Base-by-base conservation (phyloP, 371 early-diverging fungal species). In the Apophysomyces elegans region DNA sequence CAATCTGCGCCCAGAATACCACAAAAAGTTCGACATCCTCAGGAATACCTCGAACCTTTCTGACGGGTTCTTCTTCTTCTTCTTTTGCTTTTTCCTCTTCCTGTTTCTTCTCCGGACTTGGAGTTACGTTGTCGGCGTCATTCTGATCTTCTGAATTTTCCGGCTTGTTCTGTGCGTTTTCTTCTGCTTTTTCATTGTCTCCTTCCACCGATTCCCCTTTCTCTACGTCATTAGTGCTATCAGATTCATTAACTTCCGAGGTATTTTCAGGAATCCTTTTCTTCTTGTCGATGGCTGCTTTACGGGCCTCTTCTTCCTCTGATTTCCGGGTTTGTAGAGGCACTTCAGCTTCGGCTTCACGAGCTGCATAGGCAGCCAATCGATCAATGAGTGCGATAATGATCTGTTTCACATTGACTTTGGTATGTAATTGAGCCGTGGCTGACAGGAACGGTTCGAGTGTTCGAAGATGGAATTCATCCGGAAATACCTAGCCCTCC, bases 1-100 rank as follows among this genome's bases (percentile, higher is more conserved):
- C 89, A 64, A 98, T 91, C 75, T 96, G 94, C 8, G 75, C 82
- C 98, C 98, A 98, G 71, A 98, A 97, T 45, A 95, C 91, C 61
- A 92, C 93, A 80, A 97, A 97, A 39, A 97, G 80, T 63, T 88
- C 85, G 36, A 94, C 90, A 67, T 93, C 92, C 50, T 90, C 89
- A 5, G 94, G 94, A 61, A 94, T 93, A 16, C 93, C 95, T 60
- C 88, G 76, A 43, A 76, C 76, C 67, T 75, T 82, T 47, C 68
- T 70, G 13, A 76, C 61, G 39, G 56, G 46, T 8, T 67, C 62
- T 36, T 61, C 67, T 47, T 67, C 58, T 13, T 68, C 65, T 8
- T 75, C 61, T 9, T 66, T 66, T n/a, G 73, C 67, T 16, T 73
- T 71, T 39, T 77, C 71, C 18, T 65, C 66, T 61, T 58, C 69